Evolutionary conservation across 345 rosid genomes (phyloP), one percentile per base, ranked within the genome.

Genomic region (Litchi chinensis): DNA sequence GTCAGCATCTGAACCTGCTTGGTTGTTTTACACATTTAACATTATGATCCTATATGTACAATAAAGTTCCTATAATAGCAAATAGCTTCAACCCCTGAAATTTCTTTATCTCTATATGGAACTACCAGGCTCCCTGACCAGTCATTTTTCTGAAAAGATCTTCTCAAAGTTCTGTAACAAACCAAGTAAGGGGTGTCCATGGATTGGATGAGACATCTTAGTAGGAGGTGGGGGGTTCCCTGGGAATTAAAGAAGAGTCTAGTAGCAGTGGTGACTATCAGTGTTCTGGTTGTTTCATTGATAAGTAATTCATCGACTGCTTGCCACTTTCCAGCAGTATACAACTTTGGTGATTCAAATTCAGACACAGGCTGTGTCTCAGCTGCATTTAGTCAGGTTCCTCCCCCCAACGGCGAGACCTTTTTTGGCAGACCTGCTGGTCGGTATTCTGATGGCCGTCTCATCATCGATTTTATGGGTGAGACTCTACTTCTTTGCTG

Each of bases 381-480:
- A 6, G 80, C 82, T 2, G 26, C 60, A 13, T 76, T 84, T 21
- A 43, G 56, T 56, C 69, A 21, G 19, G 7, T 62, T 62, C 78
- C 37, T n/a, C 15, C 54, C 3, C 86, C 84, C 9, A 37, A 71
- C 15, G 84, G 86, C 8, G n/a, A 69, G 15, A 56, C 76, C 48
- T 81, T 67, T 39, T 84, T 84, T 10, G 50, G 73, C 43, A 63
- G 28, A 50, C 80, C 78, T 9, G 50, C 76, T 13, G 82, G 84
- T 18, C 70, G 87, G n/a, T 67, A 40, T 39, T 78, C 71, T 22
- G 82, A 78, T 46, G 84, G 82, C 1, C 79, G 70, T 3, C 50
- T 82, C 18, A 15, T 82, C 68, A 69, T 78, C 24, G 85, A 82
- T 21, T 84, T 81, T 54, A 28, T 84, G 37, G 86, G 86, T 83